Percentiles rank a stretch among this genome's conserved stretches.
phyloP scores from a whole-genome alignment of 192 early-diverging fungal genomes.

The Linnemannia hyalina region DNA sequence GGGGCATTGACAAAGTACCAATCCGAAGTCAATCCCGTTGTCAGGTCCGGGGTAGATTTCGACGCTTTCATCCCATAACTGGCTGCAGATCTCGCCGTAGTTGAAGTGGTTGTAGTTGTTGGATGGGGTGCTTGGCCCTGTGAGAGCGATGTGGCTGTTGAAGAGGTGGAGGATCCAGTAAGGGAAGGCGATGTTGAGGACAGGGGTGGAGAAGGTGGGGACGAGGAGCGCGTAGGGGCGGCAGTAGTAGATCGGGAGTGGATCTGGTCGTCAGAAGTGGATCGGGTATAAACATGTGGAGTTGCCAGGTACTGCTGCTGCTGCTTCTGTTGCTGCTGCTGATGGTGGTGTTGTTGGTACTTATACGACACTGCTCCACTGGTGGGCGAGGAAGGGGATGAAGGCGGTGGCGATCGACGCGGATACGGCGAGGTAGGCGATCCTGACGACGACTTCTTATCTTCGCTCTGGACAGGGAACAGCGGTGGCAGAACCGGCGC shows the following conservation, averaged over 20 bases:
- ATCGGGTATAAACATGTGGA: neutral
- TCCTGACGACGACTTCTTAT: neutral
- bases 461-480: neutral
- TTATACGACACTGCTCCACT: neutral
- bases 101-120: neutral
- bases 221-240: too few species aligned
- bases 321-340: neutral
- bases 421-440: neutral
- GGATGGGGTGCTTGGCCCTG: neutral
- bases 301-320: neutral
- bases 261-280: slow-evolving; percentile 10
- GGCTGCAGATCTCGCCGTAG: neutral
- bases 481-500: neutral
- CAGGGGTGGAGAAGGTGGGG: neutral
- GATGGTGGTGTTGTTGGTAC: neutral
- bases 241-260: neutral
- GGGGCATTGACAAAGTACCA: too few species aligned
- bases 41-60: slow-evolving; percentile 6
- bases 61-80: neutral
- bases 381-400: neutral
- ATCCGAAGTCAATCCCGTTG: neutral
- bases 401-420: neutral
- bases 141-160: neutral
- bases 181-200: neutral
- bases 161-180: neutral